Evolutionary conservation across 129 eudicot genomes (phyloP), one percentile per base, ranked within the genome.

Genomic region (Flaveria sonorensis): DNA sequence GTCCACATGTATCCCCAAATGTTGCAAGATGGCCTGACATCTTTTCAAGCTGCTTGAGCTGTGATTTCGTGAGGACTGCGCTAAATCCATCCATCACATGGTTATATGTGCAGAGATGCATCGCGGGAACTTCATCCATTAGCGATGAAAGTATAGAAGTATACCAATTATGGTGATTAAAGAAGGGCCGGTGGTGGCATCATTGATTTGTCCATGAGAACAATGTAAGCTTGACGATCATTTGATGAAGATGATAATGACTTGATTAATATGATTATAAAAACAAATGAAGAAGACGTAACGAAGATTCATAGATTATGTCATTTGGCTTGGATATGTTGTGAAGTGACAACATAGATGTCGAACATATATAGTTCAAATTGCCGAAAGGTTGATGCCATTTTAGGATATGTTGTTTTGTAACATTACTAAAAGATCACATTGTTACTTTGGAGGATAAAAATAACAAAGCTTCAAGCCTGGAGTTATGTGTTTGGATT

Each of bases 141-240:
- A 82, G 77, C 2, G 90, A 80, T 36, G 82, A 78, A 60, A 87
- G 86, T 21, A 18, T 88, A n/a, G n/a, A 87, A 50, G 74, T 74
- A 71, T 87, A 84, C 90, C 90, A 87, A 16, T 46, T 71, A 48
- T 84, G 88, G 72, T 81, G 90, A 55, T 62, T 26, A 19, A 82
- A 15, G 30, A 70, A 87, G 19, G 82, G n/a, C n/a, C n/a, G n/a
- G 82, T 30, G 85, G 42, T 64, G 86, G 90, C 84, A 83, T 83
- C 61, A 70, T 50, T 20, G 84, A 83, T 71, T 83, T 83, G 82
- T 83, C 87, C 87, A 87, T 81, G 32, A 70, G 87, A 79, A 86
- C 59, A 50, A 86, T 81, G 79, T 83, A 86, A 50, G 90, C 57
- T 68, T 4, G 75, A 61, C 56, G 61, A 39, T 63, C 82, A 82